Base-by-base conservation (phyloP, 345 rosid genomes). In the Gossypium thurberi region DNA sequence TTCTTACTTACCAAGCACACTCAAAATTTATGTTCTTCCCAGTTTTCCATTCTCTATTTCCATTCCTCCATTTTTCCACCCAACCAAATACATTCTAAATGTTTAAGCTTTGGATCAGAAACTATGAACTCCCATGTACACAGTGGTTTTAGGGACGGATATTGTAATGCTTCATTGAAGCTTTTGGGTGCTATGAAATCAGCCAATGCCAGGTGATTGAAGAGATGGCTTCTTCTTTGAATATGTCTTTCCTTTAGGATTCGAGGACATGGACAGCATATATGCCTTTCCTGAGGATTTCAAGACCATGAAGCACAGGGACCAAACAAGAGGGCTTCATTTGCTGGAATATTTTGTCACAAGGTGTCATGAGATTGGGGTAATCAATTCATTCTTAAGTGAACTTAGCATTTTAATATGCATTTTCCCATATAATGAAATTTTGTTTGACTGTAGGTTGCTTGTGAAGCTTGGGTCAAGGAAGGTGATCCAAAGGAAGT, bases 221-320 rank as follows among this genome's bases (percentile, higher is more conserved):
- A 21, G 8, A 23, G 55, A 57, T 57, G 14, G 21, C 10, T 43
- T 57, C 52, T 21, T 46, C 47, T 44, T 7, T 42, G 3, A 17
- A 33, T 14, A 3, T 65, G 43, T 53, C 72, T 73, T 47, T 75
- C 3, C 11, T 0, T 21, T 69, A 91, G 97, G 96, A 71, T 91
- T 91, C 76, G 89, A 89, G 70, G 94, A 91, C 67, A 83, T 87
- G 87, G 98, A 91, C 74, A 92, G 91, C 78, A 68, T 91, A 59
- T 92, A 80, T 81, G 94, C 94, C 26, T 92, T 98, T 21, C 94
- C 98, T 70, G 90, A 92, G 2, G 97, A 91, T 83, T 92, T 92
- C 73, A 85, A 84, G 65, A 76, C 50, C 43, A n/a, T 88, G 90
- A 80, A 73, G 59, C 75, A 60, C 68, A 87, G 87, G 78, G 88